Conservation (phyloP, 1,284 basidiomycete species). For the Ceratobasidium sp. region DNA sequence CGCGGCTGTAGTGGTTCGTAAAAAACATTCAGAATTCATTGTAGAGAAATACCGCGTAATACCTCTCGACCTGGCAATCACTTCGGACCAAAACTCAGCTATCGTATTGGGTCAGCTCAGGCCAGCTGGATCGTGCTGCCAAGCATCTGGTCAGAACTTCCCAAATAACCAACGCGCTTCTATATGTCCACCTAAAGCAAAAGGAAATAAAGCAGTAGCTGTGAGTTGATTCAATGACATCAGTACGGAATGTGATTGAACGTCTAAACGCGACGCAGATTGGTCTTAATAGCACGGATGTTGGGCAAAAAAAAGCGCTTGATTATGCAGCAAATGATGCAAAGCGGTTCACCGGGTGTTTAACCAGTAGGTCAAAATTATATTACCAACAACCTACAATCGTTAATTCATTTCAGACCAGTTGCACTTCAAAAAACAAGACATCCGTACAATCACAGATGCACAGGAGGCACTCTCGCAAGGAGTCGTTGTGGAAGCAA, state of each 20-base stretch:
- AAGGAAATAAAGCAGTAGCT: neutral
- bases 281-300: neutral
- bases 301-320: neutral
- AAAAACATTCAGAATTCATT: neutral
- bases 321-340: slow-evolving; percentile 2
- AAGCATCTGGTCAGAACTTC: neutral
- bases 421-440: neutral
- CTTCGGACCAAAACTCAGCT: neutral
- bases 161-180: neutral
- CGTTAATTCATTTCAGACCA: neutral
- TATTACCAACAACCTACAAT: neutral
- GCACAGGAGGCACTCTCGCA: neutral
- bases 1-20: neutral
- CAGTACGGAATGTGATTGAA: neutral
- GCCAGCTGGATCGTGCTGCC: neutral
- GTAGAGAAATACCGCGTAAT: neutral
- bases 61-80: neutral
- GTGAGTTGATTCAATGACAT: neutral
- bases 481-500: neutral
- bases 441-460: neutral
- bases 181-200: neutral
- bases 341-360: neutral
- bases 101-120: neutral
- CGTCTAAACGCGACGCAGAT: neutral
- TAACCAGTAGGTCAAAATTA: neutral